Conservation (phyloP, 768 basidiomycete species). For the Russula emetica region DNA sequence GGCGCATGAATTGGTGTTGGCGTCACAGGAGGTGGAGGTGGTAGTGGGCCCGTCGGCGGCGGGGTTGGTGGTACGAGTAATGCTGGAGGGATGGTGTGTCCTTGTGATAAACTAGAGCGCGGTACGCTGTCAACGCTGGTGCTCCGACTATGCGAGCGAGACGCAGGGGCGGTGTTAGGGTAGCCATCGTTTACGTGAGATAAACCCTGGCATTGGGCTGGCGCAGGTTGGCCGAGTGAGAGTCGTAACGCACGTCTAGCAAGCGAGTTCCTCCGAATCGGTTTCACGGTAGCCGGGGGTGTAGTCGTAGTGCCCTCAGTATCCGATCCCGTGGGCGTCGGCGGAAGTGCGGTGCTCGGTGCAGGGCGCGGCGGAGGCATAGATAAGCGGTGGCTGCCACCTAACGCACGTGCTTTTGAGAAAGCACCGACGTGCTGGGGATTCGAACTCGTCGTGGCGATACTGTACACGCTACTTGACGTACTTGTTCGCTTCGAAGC, state of each 20-base stretch:
- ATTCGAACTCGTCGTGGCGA: slow-evolving; percentile 29
- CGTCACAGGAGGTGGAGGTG: slow-evolving; percentile 30
- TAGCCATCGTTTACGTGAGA: slow-evolving; percentile 30
- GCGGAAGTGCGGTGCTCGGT: slow-evolving; percentile 65
- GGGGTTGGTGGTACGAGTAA: slow-evolving; percentile 37
- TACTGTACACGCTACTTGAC: slow-evolving; percentile 46
- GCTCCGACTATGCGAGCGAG: slow-evolving; percentile 32
- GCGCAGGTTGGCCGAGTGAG: slow-evolving; percentile 51
- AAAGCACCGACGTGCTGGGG: slow-evolving; percentile 36
- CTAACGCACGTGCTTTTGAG: slow-evolving; percentile 28
- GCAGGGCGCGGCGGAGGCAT: slow-evolving; percentile 73
- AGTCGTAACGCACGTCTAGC: slow-evolving; percentile 47
- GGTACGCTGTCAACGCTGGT: slow-evolving; percentile 29
- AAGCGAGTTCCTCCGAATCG: slow-evolving; percentile 50
- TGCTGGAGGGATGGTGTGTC: slow-evolving; percentile 44
- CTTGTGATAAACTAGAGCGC: slow-evolving; percentile 40
- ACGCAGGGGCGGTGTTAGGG: slow-evolving; percentile 42
- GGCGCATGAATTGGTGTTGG: slow-evolving; percentile 28
- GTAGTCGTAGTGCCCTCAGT: slow-evolving; percentile 32
- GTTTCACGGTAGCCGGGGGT: slow-evolving; percentile 29
- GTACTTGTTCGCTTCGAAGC: slow-evolving; percentile 27
- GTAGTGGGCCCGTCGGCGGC: slow-evolving; percentile 45
- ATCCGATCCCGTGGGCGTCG: slow-evolving; percentile 47
- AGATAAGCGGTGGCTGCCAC: slow-evolving; percentile 48
- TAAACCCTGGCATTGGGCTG: slow-evolving; percentile 52